Evolutionary conservation across 306 rosid genomes (phyloP).

Genomic region (Vachellia collinsii): DNA sequence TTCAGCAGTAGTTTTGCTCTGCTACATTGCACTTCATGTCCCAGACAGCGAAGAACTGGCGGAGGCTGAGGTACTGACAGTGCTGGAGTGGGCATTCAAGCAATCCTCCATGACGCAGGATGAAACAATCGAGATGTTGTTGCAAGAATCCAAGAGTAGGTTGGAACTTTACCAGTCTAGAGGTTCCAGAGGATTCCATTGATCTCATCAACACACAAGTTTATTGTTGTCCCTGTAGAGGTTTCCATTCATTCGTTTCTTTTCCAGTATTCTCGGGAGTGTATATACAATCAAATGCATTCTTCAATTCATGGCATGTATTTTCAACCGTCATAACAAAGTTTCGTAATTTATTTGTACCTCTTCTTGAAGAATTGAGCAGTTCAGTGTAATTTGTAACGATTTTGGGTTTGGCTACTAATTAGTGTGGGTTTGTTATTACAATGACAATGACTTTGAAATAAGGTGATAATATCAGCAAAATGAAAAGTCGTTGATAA

Average conservation of each 20-base stretch:
- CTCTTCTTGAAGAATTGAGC: neutral
- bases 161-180: conserved; percentile 93
- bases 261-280: conserved; percentile 40
- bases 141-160: conserved; percentile 74
- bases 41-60: conserved; percentile 94
- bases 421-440: neutral
- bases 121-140: conserved; percentile 52
- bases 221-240: conserved; percentile 24
- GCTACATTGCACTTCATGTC: conserved; percentile 84
- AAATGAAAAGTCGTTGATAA: neutral
- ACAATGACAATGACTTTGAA: neutral
- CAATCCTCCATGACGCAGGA: conserved; percentile 68
- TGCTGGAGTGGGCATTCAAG: conserved; percentile 90
- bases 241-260: conserved; percentile 25
- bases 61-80: conserved; percentile 67
- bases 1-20: conserved; percentile 67
- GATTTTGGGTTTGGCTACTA: neutral
- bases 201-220: conserved; percentile 41
- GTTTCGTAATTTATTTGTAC: conserved; percentile 1
- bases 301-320: conserved; percentile 17
- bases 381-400: neutral
- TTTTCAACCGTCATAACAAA: conserved; percentile 10
- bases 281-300: conserved; percentile 51
- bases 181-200: conserved; percentile 74
- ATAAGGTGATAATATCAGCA: neutral